phyloP scores from a whole-genome alignment of 2,329 filamentous ascomycete species.

The Cordyceps militaris region DNA sequence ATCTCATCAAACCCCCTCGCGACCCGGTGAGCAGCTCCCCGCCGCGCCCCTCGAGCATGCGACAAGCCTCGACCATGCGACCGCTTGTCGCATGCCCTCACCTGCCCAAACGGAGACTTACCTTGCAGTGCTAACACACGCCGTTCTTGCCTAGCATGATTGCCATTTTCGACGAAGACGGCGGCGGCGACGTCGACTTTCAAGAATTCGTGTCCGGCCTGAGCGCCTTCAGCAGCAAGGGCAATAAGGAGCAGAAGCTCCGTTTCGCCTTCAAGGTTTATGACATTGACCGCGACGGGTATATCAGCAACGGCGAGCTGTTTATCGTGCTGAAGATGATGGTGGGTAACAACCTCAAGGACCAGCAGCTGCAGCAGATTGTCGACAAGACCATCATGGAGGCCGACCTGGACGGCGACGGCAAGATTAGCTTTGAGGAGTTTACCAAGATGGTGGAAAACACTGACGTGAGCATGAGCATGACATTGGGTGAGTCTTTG shows the following conservation, averaged over 20 bases:
- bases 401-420: constrained; percentile 89
- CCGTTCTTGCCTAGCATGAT: constrained; percentile 71
- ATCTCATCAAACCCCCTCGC: constrained; percentile 97
- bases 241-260: constrained; percentile 98
- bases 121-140: background rate
- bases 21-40: constrained; percentile 58
- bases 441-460: constrained; percentile 99
- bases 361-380: constrained; percentile 97
- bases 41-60: no score
- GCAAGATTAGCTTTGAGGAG: constrained; percentile 98
- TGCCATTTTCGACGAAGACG: constrained; percentile 97
- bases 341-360: constrained; percentile 98
- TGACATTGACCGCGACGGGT: constrained; percentile 97
- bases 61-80: no score
- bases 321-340: constrained; percentile 99
- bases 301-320: constrained; percentile 96
- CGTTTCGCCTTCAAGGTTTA: constrained; percentile 98
- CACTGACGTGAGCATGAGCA: constrained; percentile 71
- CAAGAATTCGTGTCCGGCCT: constrained; percentile 96
- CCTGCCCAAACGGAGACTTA: no score
- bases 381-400: constrained; percentile 99
- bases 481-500: constrained; percentile 56
- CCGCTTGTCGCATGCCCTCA: no score
- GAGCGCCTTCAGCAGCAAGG: constrained; percentile 92
- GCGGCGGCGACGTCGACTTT: constrained; percentile 95